Evolutionary conservation across 371 early-diverging fungal species (phyloP).

Genomic region (Gilbertella persicaria): DNA sequence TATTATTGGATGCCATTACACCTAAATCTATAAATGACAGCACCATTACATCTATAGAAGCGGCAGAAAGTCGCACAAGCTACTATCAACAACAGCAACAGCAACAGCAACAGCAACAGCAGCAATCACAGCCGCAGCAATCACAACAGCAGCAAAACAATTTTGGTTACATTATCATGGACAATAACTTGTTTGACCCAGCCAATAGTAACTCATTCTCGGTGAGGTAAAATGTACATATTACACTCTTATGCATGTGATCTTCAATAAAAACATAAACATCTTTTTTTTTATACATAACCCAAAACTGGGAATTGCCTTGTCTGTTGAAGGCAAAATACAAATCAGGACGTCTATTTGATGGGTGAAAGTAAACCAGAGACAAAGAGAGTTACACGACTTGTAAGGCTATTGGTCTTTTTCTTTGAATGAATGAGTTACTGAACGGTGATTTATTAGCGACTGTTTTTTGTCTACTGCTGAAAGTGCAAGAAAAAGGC

Average conservation of each 20-base stretch:
- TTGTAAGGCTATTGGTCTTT: no score
- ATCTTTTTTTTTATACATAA: no score
- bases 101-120: constrained; percentile 4
- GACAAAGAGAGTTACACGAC: no score
- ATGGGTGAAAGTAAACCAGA: no score
- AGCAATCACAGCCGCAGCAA: constrained; percentile 2
- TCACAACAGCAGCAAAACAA: constrained; percentile 46
- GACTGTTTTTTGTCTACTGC: no score
- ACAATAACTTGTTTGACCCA: constrained; percentile 77
- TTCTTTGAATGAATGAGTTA: no score
- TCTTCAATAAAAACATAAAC: no score
- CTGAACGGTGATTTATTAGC: no score
- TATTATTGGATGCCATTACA: constrained; percentile 72
- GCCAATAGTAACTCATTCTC: constrained; percentile 71
- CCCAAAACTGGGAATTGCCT: no score
- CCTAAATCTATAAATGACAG: constrained; percentile 31
- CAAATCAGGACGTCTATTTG: no score
- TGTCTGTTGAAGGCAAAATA: no score
- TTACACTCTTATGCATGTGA: constrained; percentile 3
- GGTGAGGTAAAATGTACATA: constrained; percentile 15
- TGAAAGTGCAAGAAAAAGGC: no score
- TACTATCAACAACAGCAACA: constrained; percentile 16
- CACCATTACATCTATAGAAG: constrained; percentile 1
- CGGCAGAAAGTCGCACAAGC: constrained; percentile 1
- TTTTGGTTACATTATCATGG: constrained; percentile 87